Conservation (phyloP, 768 basidiomycete species). For the Harrya chromipes region DNA sequence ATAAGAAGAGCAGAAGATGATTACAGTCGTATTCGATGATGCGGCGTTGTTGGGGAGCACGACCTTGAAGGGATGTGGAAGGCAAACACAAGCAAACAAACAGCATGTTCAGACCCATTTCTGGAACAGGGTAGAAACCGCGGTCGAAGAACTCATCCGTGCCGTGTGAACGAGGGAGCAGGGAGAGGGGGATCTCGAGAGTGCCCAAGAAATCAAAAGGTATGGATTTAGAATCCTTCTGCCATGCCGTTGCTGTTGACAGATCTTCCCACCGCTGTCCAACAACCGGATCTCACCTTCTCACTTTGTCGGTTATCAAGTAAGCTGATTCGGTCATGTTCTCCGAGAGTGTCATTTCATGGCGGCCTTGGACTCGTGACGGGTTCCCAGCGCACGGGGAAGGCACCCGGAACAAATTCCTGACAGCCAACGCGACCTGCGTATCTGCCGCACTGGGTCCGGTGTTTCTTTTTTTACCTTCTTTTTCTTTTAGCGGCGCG, state of each 20-base stretch:
- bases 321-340: neutral
- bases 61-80: neutral
- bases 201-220: slow-evolving; percentile 4
- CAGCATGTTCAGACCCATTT: neutral
- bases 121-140: slow-evolving; percentile 3
- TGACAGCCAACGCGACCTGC: slow-evolving; percentile 9
- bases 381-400: slow-evolving; percentile 4
- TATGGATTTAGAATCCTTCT: slow-evolving; percentile 12
- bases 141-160: neutral
- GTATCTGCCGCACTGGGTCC: slow-evolving; percentile 1
- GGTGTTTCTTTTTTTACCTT: neutral
- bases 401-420: slow-evolving; percentile 3
- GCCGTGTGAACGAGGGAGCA: neutral
- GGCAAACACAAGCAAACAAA: slow-evolving; percentile 29
- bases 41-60: neutral
- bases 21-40: slow-evolving; percentile 9
- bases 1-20: slow-evolving; percentile 1
- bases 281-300: neutral
- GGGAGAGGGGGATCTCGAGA: slow-evolving; percentile 13
- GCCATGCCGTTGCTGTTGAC: slow-evolving; percentile 1
- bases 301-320: slow-evolving; percentile 7
- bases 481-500: slow-evolving; percentile 6
- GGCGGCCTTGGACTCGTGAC: slow-evolving; percentile 5
- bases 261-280: slow-evolving; percentile 14
- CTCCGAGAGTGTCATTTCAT: slow-evolving; percentile 6